Conservation (phyloP, 805 yeast genomes). For the Schizosaccharomyces octosporus region DNA sequence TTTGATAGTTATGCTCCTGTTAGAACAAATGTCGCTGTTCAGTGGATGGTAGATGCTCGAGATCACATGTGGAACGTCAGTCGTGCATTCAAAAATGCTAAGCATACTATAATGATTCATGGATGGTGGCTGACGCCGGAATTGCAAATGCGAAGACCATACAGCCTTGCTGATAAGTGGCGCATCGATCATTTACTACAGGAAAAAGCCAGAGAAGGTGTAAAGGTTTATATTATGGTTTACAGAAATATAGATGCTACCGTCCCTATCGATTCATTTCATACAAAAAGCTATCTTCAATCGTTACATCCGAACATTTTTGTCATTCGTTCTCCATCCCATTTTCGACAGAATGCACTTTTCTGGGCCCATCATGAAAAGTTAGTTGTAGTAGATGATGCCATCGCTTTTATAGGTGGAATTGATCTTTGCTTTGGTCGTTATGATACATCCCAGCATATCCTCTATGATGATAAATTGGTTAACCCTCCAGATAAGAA, state of each 20-base stretch:
- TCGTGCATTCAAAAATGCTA: slow-evolving; percentile 76
- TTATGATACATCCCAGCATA: slow-evolving; percentile 91
- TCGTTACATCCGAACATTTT: slow-evolving; percentile 68
- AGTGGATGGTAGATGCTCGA: slow-evolving; percentile 90
- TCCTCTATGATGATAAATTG: slow-evolving; percentile 42
- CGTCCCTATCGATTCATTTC: slow-evolving; percentile 77
- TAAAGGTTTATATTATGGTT: slow-evolving; percentile 71
- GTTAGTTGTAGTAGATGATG: slow-evolving; percentile 61
- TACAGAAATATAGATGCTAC: slow-evolving; percentile 86
- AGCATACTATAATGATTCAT: slow-evolving; percentile 77
- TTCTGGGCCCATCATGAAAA: slow-evolving; percentile 99
- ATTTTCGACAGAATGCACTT: slow-evolving; percentile 68
- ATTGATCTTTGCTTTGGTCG: slow-evolving; percentile 89
- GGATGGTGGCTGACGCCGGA: slow-evolving; percentile 99
- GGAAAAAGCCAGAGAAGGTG: slow-evolving; percentile 82
- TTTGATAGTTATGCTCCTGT: slow-evolving; percentile 87
- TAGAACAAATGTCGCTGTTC: slow-evolving; percentile 62
- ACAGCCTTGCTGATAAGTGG: slow-evolving; percentile 84
- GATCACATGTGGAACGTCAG: slow-evolving; percentile 94
- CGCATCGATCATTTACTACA: slow-evolving; percentile 70
- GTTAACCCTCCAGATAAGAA: slow-evolving; percentile 4
- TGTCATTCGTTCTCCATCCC: slow-evolving; percentile 86
- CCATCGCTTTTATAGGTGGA: slow-evolving; percentile 82
- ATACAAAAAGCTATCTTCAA: slow-evolving; percentile 80
- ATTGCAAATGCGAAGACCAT: slow-evolving; percentile 74